Evolutionary conservation across 2,329 filamentous ascomycete species (phyloP).

Genomic region (Trichoderma citrinoviride): DNA sequence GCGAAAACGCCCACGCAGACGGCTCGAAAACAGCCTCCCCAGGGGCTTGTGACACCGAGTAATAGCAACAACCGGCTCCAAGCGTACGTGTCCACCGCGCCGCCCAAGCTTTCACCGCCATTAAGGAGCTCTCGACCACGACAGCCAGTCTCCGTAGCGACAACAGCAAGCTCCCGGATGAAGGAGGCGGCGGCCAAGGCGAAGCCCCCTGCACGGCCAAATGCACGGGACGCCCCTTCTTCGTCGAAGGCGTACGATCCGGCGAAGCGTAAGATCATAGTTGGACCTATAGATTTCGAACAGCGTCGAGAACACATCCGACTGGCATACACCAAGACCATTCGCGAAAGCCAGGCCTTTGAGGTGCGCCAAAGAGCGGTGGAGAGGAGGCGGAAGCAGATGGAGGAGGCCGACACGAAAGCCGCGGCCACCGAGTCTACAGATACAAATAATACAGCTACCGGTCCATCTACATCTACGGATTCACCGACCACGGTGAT

Average conservation of each 20-base stretch:
- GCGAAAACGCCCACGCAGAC: constrained; percentile 41
- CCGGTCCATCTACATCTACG: neutral
- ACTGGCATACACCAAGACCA: constrained; percentile 80
- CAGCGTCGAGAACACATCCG: constrained; percentile 79
- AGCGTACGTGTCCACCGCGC: constrained; percentile 68
- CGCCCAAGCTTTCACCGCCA: constrained; percentile 72
- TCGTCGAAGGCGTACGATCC: constrained; percentile 40
- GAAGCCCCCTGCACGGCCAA: constrained; percentile 42
- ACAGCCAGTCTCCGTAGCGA: constrained; percentile 72
- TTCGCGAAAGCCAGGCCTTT: constrained; percentile 67
- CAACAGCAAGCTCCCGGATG: constrained; percentile 67
- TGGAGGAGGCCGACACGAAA: constrained; percentile 47
- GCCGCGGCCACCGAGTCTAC: constrained; percentile 26
- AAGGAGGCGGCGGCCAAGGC: constrained; percentile 63
- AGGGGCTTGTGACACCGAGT: constrained; percentile 45
- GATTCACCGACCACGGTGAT: constrained; percentile 12
- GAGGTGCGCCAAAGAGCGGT: constrained; percentile 54
- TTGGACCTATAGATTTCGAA: constrained; percentile 81
- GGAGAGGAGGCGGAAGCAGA: constrained; percentile 46
- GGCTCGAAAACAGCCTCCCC: constrained; percentile 42
- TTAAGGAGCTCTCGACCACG: constrained; percentile 79
- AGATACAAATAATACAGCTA: neutral
- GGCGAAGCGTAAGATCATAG: constrained; percentile 51
- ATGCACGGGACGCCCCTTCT: constrained; percentile 26
- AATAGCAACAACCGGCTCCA: constrained; percentile 61